Evolutionary conservation across 2,329 filamentous ascomycete species (phyloP).

Genomic region (Stachybotrys echinatus): DNA sequence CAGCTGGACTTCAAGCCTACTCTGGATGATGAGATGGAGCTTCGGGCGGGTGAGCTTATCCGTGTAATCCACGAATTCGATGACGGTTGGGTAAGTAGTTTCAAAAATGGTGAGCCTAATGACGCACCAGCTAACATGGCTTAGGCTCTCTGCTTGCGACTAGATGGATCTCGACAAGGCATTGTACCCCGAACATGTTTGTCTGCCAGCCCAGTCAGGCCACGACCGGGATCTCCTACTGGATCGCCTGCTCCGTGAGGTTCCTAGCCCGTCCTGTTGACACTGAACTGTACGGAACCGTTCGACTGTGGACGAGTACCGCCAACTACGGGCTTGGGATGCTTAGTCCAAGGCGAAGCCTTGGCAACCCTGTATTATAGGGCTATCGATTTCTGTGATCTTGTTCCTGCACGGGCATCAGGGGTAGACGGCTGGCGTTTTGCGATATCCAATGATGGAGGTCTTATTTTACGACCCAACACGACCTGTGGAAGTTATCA

Average conservation of each 20-base stretch:
- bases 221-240: conserved; percentile 40
- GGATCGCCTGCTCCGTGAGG: neutral
- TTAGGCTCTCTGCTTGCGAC: conserved; percentile 81
- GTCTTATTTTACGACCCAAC: neutral
- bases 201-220: conserved; percentile 86
- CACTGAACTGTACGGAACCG: neutral
- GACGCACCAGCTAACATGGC: conserved; percentile 21
- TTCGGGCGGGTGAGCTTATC: conserved; percentile 77
- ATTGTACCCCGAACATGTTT: conserved; percentile 91
- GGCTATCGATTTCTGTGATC: neutral
- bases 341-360: too few species aligned
- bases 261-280: neutral
- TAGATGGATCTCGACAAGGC: conserved; percentile 88
- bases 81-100: conserved; percentile 82
- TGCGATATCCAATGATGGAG: neutral
- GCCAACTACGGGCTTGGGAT: too few species aligned
- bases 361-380: neutral
- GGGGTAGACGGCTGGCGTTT: neutral
- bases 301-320: too few species aligned
- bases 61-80: conserved; percentile 93
- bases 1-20: conserved; percentile 92
- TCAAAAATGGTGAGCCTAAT: neutral
- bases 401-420: neutral
- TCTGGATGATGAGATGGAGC: conserved; percentile 84
- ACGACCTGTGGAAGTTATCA: neutral